Base-by-base conservation (phyloP, 2,329 filamentous ascomycete species). In the Pezizomycotina sp. region DNA sequence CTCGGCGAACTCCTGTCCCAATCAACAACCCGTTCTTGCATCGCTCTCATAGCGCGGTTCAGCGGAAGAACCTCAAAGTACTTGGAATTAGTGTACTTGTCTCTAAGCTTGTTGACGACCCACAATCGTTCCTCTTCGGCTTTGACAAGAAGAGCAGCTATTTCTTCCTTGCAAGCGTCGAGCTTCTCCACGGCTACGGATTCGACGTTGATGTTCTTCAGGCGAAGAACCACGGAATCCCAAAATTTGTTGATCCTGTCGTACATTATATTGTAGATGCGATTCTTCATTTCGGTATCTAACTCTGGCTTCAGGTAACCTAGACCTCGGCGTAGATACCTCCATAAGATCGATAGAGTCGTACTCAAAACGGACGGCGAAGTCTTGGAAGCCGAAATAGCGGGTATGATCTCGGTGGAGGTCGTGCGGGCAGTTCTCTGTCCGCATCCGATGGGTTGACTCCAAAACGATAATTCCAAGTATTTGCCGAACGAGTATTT, bases 401-500 rank as follows among this genome's bases (percentile, higher is more conserved):
- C 86, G 74, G 31, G 93, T 69, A 55, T 95, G 86, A 50, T 98
- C 80, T 42, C 76, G 74, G 56, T 92, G 83, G 39, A 93, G 74
- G 53, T 98, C 86, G 54, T 98, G 89, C 10, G 79, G 71, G 54
- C 91, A 98, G 34, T 56, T 79, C 64, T 18, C 74, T 71, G 28
- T 76, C 69, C 74, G 49, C 75, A 72, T 53, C 74, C 78, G 31
- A 95, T 61, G 23, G 81, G 77, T 26, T 72, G 77, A 52, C 84
- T 86, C 84, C 86, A 98, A 56, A 95, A 95, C 2, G 84, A 83
- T 12, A 98, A 64, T 58, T 98, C 89, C n/a, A 98, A 65, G 52
- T 95, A 98, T 57, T 98, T 98, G 7, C 82, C 89, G 52, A 98
- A 92, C 0, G 89, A 98, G 56, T 98, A 98, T 55, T 91, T 93